Evolutionary conservation across 129 eudicot species (phyloP).

Genomic region (Daucus carota): DNA sequence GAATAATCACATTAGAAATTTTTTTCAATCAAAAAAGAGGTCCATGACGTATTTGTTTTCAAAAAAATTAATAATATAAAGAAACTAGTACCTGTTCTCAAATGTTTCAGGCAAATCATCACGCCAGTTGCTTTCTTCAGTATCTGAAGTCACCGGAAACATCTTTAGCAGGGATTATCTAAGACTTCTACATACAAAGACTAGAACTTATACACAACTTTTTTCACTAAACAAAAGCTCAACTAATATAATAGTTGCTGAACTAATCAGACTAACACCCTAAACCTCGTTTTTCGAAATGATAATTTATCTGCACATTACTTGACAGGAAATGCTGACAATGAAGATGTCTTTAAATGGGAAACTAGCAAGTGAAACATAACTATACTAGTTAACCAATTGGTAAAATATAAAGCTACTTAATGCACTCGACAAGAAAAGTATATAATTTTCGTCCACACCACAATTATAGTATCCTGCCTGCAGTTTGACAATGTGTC

Average conservation of each 20-base stretch:
- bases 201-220: background rate
- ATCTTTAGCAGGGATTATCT: background rate
- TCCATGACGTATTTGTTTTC: background rate
- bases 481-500: background rate
- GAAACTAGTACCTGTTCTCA: constrained; percentile 45
- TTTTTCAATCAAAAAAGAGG: background rate
- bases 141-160: constrained; percentile 36
- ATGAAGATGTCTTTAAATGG: background rate
- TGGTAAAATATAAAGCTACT: background rate
- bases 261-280: background rate
- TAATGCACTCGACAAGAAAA: too few species aligned
- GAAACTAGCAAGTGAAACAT: background rate
- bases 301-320: background rate
- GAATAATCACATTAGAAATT: constrained; percentile 1
- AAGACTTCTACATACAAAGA: background rate
- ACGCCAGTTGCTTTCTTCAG: constrained; percentile 72
- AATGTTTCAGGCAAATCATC: constrained; percentile 70
- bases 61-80: background rate
- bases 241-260: background rate
- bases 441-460: background rate
- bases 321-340: background rate
- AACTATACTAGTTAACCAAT: background rate
- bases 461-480: background rate
- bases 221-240: background rate
- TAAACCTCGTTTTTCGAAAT: background rate